Evolutionary conservation across 306 rosid species (phyloP), one percentile per base, ranked within the genome.

Genomic region (Prunus mongolica): DNA sequence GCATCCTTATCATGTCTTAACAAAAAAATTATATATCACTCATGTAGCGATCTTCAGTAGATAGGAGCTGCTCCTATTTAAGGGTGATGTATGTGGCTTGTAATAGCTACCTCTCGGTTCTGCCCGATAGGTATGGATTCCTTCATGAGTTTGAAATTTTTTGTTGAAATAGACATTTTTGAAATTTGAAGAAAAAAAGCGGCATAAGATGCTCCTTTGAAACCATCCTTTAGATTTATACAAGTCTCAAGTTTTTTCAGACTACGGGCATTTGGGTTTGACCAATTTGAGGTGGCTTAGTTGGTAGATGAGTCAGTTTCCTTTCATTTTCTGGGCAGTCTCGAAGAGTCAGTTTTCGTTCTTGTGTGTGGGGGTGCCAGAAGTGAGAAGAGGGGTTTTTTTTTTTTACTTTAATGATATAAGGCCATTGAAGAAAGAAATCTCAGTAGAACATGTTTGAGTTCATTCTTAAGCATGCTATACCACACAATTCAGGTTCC

Each of bases 401-500:
- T 49, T 12, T 30, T 2, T 32, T 0, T 4, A 3, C 5, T 27
- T 12, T 30, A 6, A 18, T 71, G 25, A 54, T 55, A 20, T 49
- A 22, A 3, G 22, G 64, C 25, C 14, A 34, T 72, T 72, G 65
- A n/a, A 56, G 62, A 51, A 11, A 41, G 12, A 38, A 72, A 32
- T 52, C 27, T 54, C 1, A 12, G 50, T 65, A 18, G 50, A 46
- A n/a, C 27, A 22, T 28, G 46, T 34, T 41, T 5, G 19, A 71
- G 14, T 9, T 66, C 22, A 22, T 50, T 68, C 2, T 68, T 30
- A n/a, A 52, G 24, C 41, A 9, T 63, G 72, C 5, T 78, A 52
- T 72, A 38, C 71, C 27, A 44, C 50, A 41, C 9, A 55, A 45
- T 24, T 89, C 90, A 96, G 99, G 97, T 96, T 88, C 98, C 99